A percentile compares a stretch with the other conserved stretches of the same genome.
phyloP scores from a whole-genome alignment of 345 rosid genomes.

The Cardamine occulta region DNA sequence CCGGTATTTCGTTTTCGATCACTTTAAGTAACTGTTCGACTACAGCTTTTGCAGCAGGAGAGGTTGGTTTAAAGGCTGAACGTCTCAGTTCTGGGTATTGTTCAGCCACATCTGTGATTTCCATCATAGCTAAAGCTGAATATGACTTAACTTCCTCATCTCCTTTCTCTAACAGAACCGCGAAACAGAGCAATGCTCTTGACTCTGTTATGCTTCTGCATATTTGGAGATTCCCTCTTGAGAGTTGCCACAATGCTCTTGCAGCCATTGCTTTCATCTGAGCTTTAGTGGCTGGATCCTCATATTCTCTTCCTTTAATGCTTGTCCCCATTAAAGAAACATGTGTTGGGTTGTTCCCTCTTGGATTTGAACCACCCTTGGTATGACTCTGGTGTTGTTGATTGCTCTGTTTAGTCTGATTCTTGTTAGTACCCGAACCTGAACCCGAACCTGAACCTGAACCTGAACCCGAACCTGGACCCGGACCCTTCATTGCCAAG shows the following conservation, averaged over 20 bases:
- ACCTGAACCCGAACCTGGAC: not conserved
- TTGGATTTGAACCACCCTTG: conserved; percentile 37
- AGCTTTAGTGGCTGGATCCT: conserved; percentile 63
- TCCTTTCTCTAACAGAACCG: conserved; percentile 66
- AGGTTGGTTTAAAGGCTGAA: conserved; percentile 72
- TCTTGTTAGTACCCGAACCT: conserved; percentile 18
- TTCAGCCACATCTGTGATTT: conserved; percentile 69
- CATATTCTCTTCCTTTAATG: conserved; percentile 63
- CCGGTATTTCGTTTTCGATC: conserved; percentile 57
- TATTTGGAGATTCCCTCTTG: conserved; percentile 62
- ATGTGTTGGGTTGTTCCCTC: conserved; percentile 47
- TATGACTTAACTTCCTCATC: conserved; percentile 61
- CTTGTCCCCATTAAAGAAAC: conserved; percentile 58
- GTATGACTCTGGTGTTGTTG: conserved; percentile 34
- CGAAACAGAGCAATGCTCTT: conserved; percentile 70
- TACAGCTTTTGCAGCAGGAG: conserved; percentile 74
- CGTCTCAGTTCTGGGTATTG: conserved; percentile 64
- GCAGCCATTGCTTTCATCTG: conserved; percentile 87
- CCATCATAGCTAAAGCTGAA: conserved; percentile 79
- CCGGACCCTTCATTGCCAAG: conserved; percentile 42
- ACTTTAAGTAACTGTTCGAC: conserved; percentile 61
- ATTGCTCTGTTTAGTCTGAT: conserved; percentile 33
- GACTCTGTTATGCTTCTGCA: conserved; percentile 73
- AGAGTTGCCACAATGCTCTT: conserved; percentile 69
- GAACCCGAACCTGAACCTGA: conserved; percentile 1